Base-by-base conservation (phyloP, 257 asterid species). In the Plantago ovata region DNA sequence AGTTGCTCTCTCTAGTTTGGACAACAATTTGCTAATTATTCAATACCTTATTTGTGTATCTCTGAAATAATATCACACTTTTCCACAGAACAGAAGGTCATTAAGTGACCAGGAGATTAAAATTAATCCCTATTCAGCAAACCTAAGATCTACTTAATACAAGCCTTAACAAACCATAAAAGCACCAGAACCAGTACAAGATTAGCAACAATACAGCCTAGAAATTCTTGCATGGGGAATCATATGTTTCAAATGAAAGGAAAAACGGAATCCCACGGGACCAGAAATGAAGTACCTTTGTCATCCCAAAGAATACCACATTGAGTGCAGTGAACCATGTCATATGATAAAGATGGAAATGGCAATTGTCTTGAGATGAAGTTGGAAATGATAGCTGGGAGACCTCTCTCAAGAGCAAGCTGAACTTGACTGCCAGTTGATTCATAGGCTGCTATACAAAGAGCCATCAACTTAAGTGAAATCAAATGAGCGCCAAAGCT, bases 361-460 rank as follows among this genome's bases (percentile, higher is more conserved):
- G 99, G 97, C 42, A 93, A 83, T 73, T 93, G 97, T 74, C 69
- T 84, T 47, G 96, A 76, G 65, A 79, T 70, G 61, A 93, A 89
- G 69, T 77, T 77, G 72, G 94, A 97, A 62, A 89, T 84, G 52
- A 93, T 58, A 53, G 99, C 97, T 0, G 99, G 99, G 73, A 93
- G 97, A 66, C 99, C 99, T 79, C 98, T 86, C 84, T 92, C 98
- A 15, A 92, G 97, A 61, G 89, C 86, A 43, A 93, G 74, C 75
- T 93, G 99, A 65, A 89, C 96, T 81, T 93, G 99, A 84, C 97
- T 93, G 66, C 97, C 99, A 13, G 94, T 86, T 59, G 80, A 73
- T 74, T 93, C 99, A 69, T 89, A 93, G 49, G 95, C 83, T 66
- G 99, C 99, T 68, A 84, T 64, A 81, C 99, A 93, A 65, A 89